A percentile compares a stretch with the other conserved stretches of the same genome.
Conservation (phyloP, 768 basidiomycete genomes). For the Mycena venus region DNA sequence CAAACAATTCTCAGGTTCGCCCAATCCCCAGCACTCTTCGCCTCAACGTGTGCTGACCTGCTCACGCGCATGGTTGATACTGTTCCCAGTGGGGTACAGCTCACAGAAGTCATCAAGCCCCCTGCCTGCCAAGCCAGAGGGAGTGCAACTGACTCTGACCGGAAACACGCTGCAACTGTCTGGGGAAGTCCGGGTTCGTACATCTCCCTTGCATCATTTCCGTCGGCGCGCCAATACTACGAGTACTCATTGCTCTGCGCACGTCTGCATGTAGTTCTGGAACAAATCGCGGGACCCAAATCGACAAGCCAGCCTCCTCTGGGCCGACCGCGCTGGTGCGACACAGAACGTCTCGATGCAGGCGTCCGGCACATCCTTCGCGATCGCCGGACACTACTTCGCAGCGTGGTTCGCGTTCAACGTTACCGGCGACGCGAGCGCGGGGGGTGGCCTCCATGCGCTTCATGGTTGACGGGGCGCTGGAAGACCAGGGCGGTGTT, state of each 20-base stretch:
- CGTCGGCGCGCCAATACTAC: no score
- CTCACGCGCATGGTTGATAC: conserved; percentile 15
- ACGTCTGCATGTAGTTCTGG: no score
- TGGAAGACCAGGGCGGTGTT: conserved; percentile 9
- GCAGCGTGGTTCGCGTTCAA: background rate
- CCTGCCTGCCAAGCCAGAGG: background rate
- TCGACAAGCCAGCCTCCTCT: no score
- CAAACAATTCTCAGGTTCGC: no score
- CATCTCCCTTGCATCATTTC: no score
- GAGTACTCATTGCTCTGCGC: background rate
- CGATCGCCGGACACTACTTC: background rate
- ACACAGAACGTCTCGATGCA: background rate
- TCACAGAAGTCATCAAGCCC: conserved; percentile 11
- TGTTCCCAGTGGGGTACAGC: conserved; percentile 2
- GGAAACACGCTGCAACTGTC: background rate
- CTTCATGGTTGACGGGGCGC: background rate
- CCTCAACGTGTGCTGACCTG: conserved; percentile 5
- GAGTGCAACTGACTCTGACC: background rate
- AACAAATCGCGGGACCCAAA: no score
- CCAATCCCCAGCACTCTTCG: background rate
- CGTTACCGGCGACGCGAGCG: background rate
- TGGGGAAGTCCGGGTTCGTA: conserved; percentile 12
- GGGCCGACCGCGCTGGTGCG: conserved; percentile 4
- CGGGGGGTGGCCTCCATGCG: conserved; percentile 7
- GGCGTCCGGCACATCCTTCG: background rate